Percentiles rank a stretch among this genome's conserved stretches.
Evolutionary conservation across 108 stramenopile genomes (phyloP).

Genomic region (Cyclotella atomus): DNA sequence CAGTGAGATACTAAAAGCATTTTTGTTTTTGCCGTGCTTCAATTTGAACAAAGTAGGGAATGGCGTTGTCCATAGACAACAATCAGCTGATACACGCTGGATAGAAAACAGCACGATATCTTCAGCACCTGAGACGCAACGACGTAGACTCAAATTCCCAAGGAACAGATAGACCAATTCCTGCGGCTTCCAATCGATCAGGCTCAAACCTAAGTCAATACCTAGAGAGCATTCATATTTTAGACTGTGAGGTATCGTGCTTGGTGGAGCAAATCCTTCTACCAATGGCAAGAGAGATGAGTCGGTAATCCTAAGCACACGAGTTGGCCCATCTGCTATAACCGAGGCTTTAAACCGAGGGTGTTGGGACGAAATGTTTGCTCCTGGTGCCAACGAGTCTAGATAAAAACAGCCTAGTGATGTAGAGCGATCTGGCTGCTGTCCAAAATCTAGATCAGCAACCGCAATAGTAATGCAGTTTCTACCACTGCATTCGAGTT

Average conservation of each 20-base stretch:
- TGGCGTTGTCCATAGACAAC: conserved; percentile 73
- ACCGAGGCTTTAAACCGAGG: conserved; percentile 40
- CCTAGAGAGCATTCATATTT: neutral
- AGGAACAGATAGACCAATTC: conserved; percentile 60
- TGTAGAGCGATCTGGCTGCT: conserved; percentile 11
- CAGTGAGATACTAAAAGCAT: conserved; percentile 17
- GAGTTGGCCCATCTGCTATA: conserved; percentile 66
- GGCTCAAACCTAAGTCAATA: conserved; percentile 57
- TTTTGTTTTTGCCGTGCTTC: conserved; percentile 24
- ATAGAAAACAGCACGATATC: conserved; percentile 41
- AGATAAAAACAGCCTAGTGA: conserved; percentile 49
- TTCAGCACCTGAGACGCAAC: conserved; percentile 15
- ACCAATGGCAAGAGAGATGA: conserved; percentile 30
- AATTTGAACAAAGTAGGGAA: conserved; percentile 69
- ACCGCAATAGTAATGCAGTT: conserved; percentile 35
- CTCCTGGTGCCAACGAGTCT: conserved; percentile 61
- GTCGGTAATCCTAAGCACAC: conserved; percentile 61
- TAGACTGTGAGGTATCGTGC: neutral
- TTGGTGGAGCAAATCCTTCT: neutral
- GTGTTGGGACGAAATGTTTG: conserved; percentile 25
- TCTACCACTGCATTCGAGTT: conserved; percentile 50
- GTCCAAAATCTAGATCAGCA: conserved; percentile 24
- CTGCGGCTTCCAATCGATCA: conserved; percentile 68
- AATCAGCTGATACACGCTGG: conserved; percentile 56
- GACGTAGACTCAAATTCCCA: conserved; percentile 46